Percentiles rank a stretch among this genome's conserved stretches.
Conservation (phyloP, 768 basidiomycete species). For the Wakefieldia striispora region DNA sequence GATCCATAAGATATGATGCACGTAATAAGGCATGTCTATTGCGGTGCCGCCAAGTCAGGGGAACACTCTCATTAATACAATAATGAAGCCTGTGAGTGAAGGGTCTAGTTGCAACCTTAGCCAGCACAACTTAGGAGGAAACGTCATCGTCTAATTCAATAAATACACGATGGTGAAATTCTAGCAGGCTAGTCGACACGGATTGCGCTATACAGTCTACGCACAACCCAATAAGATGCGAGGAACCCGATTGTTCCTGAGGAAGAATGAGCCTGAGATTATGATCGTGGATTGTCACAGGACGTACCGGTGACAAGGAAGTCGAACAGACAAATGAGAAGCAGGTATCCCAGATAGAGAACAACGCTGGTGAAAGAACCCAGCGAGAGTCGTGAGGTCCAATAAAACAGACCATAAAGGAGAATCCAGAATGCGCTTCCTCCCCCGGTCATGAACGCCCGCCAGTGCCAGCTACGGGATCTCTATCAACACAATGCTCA, state of each 20-base stretch:
- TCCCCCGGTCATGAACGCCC: conserved; percentile 87
- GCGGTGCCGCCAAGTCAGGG: no score
- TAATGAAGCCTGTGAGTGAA: background rate
- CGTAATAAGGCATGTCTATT: background rate
- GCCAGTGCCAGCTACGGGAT: conserved; percentile 88
- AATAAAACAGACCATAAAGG: conserved; percentile 86
- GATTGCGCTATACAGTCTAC: conserved; percentile 77
- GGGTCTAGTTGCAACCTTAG: no score
- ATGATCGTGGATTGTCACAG: background rate
- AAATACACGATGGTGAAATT: conserved; percentile 10
- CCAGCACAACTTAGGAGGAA: background rate
- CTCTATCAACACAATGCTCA: conserved; percentile 2
- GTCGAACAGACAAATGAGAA: conserved; percentile 76
- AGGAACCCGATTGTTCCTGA: conserved; percentile 88
- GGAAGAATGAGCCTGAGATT: conserved; percentile 1
- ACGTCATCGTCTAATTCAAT: conserved; percentile 3
- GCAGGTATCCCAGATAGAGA: conserved; percentile 88
- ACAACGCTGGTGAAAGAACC: conserved; percentile 77
- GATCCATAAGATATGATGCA: no score
- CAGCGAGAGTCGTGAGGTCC: conserved; percentile 82
- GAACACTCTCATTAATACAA: background rate
- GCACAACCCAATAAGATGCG: conserved; percentile 88
- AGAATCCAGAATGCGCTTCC: conserved; percentile 92
- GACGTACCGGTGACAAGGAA: conserved; percentile 80
- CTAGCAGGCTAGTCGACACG: conserved; percentile 56